Base-by-base conservation (phyloP, 371 early-diverging fungal species). In the Mucor plumbeus region DNA sequence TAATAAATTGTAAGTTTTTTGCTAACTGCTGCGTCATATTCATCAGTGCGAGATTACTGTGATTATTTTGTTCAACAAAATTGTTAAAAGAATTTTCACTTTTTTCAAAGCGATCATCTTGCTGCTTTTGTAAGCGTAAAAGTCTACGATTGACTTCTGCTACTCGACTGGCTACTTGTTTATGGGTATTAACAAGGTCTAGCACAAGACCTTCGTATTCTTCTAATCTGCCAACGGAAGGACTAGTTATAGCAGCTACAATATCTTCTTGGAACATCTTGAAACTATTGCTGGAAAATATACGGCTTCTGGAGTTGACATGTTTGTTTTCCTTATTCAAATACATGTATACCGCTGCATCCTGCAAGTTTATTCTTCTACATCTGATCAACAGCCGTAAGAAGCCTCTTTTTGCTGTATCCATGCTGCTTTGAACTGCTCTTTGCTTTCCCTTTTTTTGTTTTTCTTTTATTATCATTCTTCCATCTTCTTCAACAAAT, bases 141-240 rank as follows among this genome's bases (percentile, higher is more conserved):
- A n/a, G n/a, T n/a, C n/a, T n/a, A n/a, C n/a, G n/a, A n/a, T n/a
- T n/a, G n/a, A n/a, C n/a, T n/a, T n/a, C n/a, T n/a, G 38, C 38
- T 5, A 58, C 10, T 36, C 40, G 21, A 4, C 34, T 59, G 8
- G 65, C 10, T 19, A 59, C 65, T 17, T 58, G 38, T 26, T 50
- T 65, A 14, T 50, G 36, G 0, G 59, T 15, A 40, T 31, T 31
- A 26, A 65, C 65, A 38, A 65, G 3, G 10, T 65, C 11, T 8
- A 59, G 65, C 0, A 65, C 59, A 53, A 59, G 39, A 4, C 26
- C 14, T 59, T 65, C 59, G 10, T 65, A 65, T 26, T 65, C 50
- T 65, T 59, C 19, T 26, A 65, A 26, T 59, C 54, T 17, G 19
- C 36, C 50, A 53, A 26, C 26, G 1, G 60, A n/a, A 38, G 53